Percentiles rank a stretch among this genome's conserved stretches.
These are phyloP conservation scores for Backusella parvicylindrica DNA, from an alignment of 192 early-diverging fungal genomes.

Conservation along the genomic window DNA sequence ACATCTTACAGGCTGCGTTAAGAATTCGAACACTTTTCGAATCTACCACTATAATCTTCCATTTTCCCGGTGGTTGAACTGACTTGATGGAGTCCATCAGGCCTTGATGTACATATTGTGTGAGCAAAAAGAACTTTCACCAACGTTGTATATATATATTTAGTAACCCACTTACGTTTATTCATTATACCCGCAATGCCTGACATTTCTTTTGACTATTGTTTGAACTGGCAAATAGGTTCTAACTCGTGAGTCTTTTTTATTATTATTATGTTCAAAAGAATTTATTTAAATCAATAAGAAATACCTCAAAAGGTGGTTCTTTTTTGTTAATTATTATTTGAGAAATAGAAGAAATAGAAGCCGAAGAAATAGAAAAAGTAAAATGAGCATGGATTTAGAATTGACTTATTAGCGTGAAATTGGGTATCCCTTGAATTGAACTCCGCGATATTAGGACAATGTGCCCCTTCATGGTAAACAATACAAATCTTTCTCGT, in stretches of 20 bases:
- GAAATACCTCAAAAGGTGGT: not conserved
- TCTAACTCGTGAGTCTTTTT: not conserved
- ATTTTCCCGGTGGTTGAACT: conserved; percentile 66
- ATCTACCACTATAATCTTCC: conserved; percentile 86
- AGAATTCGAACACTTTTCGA: conserved; percentile 67
- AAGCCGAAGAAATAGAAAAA: not conserved
- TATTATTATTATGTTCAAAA: too few species aligned
- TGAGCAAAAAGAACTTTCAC: not conserved
- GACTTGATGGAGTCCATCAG: conserved; percentile 74
- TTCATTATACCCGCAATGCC: not conserved
- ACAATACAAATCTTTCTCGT: too few species aligned
- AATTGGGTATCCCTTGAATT: not conserved
- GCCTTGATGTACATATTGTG: conserved; percentile 27
- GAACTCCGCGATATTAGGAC: not conserved
- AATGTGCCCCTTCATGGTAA: too few species aligned
- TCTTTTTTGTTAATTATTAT: not conserved
- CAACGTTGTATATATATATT: too few species aligned
- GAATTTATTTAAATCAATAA: not conserved
- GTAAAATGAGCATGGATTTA: not conserved
- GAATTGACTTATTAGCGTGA: conserved; percentile 1
- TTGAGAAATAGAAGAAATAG: not conserved
- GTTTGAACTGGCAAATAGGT: not conserved
- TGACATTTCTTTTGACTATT: not conserved
- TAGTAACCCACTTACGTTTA: not conserved
- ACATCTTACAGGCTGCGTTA: conserved; percentile 73